Evolutionary conservation across 2,329 filamentous ascomycete genomes (phyloP).

Genomic region (Ophiostoma sp.): DNA sequence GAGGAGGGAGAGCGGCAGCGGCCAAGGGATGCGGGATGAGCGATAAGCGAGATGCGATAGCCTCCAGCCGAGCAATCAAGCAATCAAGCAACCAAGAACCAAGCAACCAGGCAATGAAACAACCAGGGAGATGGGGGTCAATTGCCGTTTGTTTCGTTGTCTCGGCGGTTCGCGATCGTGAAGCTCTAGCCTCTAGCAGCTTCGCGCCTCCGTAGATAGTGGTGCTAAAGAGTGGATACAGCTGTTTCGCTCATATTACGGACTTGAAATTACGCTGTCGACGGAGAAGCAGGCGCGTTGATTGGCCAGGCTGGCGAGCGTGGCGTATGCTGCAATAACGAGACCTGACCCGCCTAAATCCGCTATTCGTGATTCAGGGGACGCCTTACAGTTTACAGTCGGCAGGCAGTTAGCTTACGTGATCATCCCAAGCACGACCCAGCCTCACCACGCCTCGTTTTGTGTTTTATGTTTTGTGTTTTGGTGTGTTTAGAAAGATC

Average conservation of each 20-base stretch:
- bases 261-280: not conserved
- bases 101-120: not conserved
- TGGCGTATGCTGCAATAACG: not conserved
- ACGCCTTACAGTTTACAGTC: no score
- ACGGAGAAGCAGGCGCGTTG: not conserved
- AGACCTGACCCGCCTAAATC: not conserved
- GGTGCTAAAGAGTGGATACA: not conserved
- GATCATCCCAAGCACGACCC: not conserved
- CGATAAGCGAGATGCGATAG: not conserved
- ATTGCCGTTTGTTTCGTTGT: not conserved
- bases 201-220: not conserved
- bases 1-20: no score
- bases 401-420: not conserved
- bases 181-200: not conserved
- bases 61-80: not conserved
- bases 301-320: not conserved
- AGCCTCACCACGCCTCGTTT: conserved; percentile 12
- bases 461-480: not conserved
- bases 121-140: not conserved
- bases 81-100: no score
- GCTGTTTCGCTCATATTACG: not conserved
- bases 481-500: not conserved
- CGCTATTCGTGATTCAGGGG: not conserved
- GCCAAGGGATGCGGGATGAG: not conserved
- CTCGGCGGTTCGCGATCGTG: not conserved